Evolutionary conservation across 2,329 filamentous ascomycete species (phyloP), one percentile per base, ranked within the genome.

Genomic region (Elsinoe australis): DNA sequence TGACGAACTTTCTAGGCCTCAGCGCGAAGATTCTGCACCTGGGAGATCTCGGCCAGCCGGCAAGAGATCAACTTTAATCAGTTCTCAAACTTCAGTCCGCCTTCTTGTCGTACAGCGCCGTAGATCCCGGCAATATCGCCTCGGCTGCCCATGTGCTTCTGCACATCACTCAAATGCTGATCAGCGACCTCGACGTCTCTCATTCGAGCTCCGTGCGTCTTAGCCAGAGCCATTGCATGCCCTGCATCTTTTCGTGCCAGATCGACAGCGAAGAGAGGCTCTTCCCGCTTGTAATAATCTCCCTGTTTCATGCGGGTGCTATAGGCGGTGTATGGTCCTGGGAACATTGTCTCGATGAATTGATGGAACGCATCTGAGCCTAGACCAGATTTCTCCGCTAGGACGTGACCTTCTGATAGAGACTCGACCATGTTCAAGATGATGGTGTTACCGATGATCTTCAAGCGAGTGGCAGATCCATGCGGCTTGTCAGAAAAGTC

Each of bases 361-460:
- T 79, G 64, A 62, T 89, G 80, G 51, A 94, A 66, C 29, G 80
- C 77, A 1, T 81, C 77, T 0, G 73, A 74, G 2, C 86, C 87
- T 2, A 95, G 69, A 0, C 87, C 87, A 0, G 77, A 75, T 65
- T 89, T 90, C 65, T 95, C 87, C 4, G 87, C 87, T 4, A 88
- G 67, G 1, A 83, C 79, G 60, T 90, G 77, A 4, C 82, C 84
- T 68, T 94, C 87, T 1, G 85, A 80, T 3, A 95, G 69, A 45
- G 85, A 76, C 60, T 88, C 83, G 18, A 89, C 77, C 76, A 89
- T 89, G 68, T 85, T 85, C 32, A 94, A 63, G 57, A 95, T 75
- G 62, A 95, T 89, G 0, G 84, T 86, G 65, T 95, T 95, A 50
- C 89, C 88, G 7, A 94, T 75, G 15, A 95, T 72, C 67, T 95